Conservation (phyloP, 2,329 filamentous ascomycete species). For the Sphaerulina vaccinii region DNA sequence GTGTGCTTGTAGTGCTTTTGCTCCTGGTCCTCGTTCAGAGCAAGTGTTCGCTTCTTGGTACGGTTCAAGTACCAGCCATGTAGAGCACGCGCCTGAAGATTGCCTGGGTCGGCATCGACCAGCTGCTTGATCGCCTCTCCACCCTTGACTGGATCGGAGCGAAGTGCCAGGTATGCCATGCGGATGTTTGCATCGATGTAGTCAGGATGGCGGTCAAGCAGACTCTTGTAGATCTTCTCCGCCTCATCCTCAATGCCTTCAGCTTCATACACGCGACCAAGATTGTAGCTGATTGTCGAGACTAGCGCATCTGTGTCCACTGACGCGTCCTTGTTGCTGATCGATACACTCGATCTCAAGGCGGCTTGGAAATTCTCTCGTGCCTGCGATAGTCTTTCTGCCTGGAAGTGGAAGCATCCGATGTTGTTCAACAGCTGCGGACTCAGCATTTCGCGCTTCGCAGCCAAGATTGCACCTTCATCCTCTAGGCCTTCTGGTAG, state of each 20-base stretch:
- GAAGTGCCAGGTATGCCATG: constrained; percentile 84
- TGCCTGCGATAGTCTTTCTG: constrained; percentile 75
- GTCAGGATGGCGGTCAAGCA: constrained; percentile 78
- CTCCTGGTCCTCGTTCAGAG: constrained; percentile 85
- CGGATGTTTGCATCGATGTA: constrained; percentile 90
- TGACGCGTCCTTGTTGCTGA: constrained; percentile 59
- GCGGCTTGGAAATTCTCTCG: constrained; percentile 91
- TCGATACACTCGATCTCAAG: constrained; percentile 79
- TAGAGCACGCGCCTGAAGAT: constrained; percentile 86
- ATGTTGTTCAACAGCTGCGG: constrained; percentile 97
- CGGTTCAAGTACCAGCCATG: constrained; percentile 96
- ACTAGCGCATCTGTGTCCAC: constrained; percentile 86
- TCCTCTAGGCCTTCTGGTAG: constrained; percentile 49
- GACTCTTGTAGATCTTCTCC: constrained; percentile 79
- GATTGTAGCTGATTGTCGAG: constrained; percentile 94
- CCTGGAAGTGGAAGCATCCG: constrained; percentile 89
- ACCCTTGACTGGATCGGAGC: constrained; percentile 76
- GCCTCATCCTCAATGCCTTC: constrained; percentile 79
- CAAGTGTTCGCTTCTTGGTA: constrained; percentile 76
- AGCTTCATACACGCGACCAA: constrained; percentile 89
- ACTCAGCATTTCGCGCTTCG: constrained; percentile 74
- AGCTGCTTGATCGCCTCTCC: constrained; percentile 82
- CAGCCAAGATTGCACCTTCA: constrained; percentile 36
- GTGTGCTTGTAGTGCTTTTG: constrained; percentile 96
- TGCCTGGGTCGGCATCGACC: constrained; percentile 77